Evolutionary conservation across 1,139 yeast genomes (phyloP).

Genomic region (Diutina pseudorugosa): DNA sequence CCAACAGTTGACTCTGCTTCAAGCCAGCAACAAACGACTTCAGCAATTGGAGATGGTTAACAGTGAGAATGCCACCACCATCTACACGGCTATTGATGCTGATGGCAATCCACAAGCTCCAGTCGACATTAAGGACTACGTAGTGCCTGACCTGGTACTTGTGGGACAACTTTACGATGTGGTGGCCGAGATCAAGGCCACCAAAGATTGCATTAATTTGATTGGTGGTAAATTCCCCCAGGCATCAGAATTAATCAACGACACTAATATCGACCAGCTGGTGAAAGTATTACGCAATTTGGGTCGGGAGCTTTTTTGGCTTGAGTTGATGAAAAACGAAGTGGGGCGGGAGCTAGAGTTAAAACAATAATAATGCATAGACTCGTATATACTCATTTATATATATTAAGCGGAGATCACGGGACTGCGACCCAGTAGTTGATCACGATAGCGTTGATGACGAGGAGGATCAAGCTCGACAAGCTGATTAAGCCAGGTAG

Average conservation of each 20-base stretch:
- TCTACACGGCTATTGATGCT: background rate
- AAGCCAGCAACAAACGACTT: conserved; percentile 16
- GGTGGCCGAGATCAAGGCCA: conserved; percentile 55
- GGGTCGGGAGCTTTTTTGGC: conserved; percentile 68
- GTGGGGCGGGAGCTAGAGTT: conserved; percentile 18
- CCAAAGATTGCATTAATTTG: conserved; percentile 49
- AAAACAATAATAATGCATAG: conserved; percentile 4
- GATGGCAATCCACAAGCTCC: background rate
- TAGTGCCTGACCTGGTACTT: conserved; percentile 30
- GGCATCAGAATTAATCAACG: conserved; percentile 23
- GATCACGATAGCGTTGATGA: conserved; percentile 43
- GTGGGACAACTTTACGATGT: conserved; percentile 46
- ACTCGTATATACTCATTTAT: no score
- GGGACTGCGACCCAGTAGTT: conserved; percentile 11
- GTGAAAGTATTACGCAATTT: conserved; percentile 46
- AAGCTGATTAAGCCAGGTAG: conserved; percentile 27
- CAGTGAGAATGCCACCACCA: background rate
- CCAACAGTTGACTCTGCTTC: conserved; percentile 18
- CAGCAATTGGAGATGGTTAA: conserved; percentile 3
- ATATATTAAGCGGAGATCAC: background rate
- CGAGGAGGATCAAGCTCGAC: conserved; percentile 60
- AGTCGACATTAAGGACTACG: conserved; percentile 20
- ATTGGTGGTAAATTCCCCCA: conserved; percentile 39
- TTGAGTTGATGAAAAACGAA: conserved; percentile 24
- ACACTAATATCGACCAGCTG: conserved; percentile 35